Evolutionary conservation across 2,329 filamentous ascomycete species (phyloP).

Genomic region (Hymenoscyphus infarciens): DNA sequence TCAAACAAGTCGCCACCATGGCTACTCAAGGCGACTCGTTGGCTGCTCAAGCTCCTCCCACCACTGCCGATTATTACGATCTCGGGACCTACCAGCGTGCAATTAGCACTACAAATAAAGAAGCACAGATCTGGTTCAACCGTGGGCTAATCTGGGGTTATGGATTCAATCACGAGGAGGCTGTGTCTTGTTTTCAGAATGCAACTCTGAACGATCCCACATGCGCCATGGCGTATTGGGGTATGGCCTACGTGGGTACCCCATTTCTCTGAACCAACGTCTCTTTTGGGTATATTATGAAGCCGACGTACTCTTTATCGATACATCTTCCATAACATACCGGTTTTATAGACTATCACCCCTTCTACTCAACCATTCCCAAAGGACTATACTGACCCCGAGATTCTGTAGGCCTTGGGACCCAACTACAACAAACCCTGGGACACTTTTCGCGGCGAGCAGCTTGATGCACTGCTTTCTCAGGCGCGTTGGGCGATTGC

Average conservation of each 20-base stretch:
- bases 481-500: constrained; percentile 45
- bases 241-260: constrained; percentile 53
- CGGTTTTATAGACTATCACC: no score
- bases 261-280: no score
- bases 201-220: constrained; percentile 51
- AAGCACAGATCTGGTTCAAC: constrained; percentile 65
- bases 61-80: constrained; percentile 36
- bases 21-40: background rate
- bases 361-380: no score
- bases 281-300: no score
- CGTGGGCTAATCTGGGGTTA: constrained; percentile 71
- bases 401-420: constrained; percentile 47
- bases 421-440: constrained; percentile 80
- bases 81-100: constrained; percentile 56
- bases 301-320: no score
- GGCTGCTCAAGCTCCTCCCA: background rate
- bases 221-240: constrained; percentile 67
- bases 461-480: constrained; percentile 50
- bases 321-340: no score
- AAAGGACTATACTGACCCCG: no score
- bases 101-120: constrained; percentile 49
- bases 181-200: constrained; percentile 58
- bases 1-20: background rate
- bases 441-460: constrained; percentile 63
- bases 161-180: constrained; percentile 74